A percentile compares a stretch with the other conserved stretches of the same genome.
Evolutionary conservation across 148 eudicot genomes (phyloP).

Genomic region (Fagopyrum homotropicum): DNA sequence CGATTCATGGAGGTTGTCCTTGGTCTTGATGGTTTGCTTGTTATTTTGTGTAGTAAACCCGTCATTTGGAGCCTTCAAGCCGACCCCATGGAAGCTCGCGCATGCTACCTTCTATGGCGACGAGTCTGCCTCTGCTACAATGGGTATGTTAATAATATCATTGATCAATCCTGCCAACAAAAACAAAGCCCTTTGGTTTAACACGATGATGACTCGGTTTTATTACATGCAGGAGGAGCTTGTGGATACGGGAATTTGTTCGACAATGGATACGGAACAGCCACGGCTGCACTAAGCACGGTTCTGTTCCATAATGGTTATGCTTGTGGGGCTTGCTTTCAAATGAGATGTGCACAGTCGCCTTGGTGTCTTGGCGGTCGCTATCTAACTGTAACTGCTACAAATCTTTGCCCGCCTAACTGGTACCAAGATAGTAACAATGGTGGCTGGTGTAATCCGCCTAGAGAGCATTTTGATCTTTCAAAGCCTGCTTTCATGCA

Average conservation of each 20-base stretch:
- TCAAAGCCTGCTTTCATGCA: conserved; percentile 69
- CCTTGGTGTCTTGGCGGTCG: conserved; percentile 44
- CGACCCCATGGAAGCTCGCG: conserved; percentile 43
- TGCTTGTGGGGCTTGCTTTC: conserved; percentile 72
- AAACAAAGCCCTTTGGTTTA: background rate
- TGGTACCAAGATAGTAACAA: conserved; percentile 48
- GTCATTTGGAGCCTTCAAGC: conserved; percentile 11
- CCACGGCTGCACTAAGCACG: conserved; percentile 82
- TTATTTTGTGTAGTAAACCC: background rate
- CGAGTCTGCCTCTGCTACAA: conserved; percentile 54
- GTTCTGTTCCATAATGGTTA: conserved; percentile 61
- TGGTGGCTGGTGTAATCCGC: conserved; percentile 98
- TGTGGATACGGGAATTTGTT: conserved; percentile 82
- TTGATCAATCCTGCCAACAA: background rate
- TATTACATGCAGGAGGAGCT: conserved; percentile 53
- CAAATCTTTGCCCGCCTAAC: conserved; percentile 84
- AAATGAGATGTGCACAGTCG: conserved; percentile 52
- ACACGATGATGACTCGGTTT: too few species aligned
- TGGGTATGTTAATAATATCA: conserved; percentile 71
- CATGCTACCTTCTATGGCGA: conserved; percentile 84
- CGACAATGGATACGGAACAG: conserved; percentile 58
- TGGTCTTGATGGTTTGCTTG: background rate
- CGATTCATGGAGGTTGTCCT: background rate
- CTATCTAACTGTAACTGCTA: conserved; percentile 59
- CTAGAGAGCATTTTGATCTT: conserved; percentile 73